A percentile compares a stretch with the other conserved stretches of the same genome.
These are phyloP conservation scores for Pelargonium myrrhifolium DNA, from an alignment of 441 rosid genomes.

Conservation along the genomic window DNA sequence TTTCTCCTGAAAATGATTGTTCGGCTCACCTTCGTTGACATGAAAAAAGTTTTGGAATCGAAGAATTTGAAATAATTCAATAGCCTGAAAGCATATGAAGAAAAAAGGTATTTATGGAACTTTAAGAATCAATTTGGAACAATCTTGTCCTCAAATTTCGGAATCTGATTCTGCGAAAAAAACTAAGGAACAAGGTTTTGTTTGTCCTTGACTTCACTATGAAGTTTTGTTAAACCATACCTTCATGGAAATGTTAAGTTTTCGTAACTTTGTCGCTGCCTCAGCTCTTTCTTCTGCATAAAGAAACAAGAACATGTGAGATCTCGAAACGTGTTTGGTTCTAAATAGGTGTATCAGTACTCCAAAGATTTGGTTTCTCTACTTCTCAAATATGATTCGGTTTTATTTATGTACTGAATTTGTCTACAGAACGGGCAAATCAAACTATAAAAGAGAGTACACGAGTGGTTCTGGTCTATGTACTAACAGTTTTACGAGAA, in stretches of 20 bases:
- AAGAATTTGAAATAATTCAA: slow-evolving; percentile 14
- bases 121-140: not conserved
- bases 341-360: slow-evolving; percentile 34
- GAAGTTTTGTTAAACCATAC: slow-evolving; percentile 13
- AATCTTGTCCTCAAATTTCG: slow-evolving; percentile 8
- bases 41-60: slow-evolving; percentile 12
- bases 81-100: slow-evolving; percentile 6
- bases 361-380: slow-evolving; percentile 27
- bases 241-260: not conserved
- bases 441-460: slow-evolving; percentile 8
- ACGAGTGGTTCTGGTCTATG: slow-evolving; percentile 24
- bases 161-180: slow-evolving; percentile 32
- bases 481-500: not conserved
- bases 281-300: slow-evolving; percentile 26
- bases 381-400: not conserved
- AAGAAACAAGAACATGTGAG: not conserved
- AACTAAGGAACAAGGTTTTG: slow-evolving; percentile 10
- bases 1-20: not conserved
- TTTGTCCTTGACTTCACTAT: slow-evolving; percentile 19
- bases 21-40: slow-evolving; percentile 35
- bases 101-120: slow-evolving; percentile 13
- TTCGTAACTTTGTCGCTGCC: slow-evolving; percentile 9
- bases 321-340: slow-evolving; percentile 13
- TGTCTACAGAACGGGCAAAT: no score
- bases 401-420: no score